Evolutionary conservation across 1,139 yeast genomes (phyloP).

Genomic region (Lodderomyces beijingensis): DNA sequence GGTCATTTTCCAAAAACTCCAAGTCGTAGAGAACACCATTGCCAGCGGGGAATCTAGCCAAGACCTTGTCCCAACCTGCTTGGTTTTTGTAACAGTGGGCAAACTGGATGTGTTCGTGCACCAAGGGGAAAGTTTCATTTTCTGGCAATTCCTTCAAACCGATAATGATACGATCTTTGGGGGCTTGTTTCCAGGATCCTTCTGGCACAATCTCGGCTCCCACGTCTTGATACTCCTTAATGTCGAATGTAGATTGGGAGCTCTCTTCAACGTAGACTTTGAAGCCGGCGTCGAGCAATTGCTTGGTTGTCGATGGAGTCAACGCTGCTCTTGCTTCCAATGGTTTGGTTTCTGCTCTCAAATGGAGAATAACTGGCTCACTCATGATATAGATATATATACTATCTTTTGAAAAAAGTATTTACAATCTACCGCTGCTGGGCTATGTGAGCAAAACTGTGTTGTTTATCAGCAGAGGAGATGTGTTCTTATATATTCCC

Average conservation of each 20-base stretch:
- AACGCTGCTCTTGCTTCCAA: conserved; percentile 96
- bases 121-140: conserved; percentile 80
- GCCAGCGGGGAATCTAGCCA: conserved; percentile 85
- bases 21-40: conserved; percentile 86
- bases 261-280: conserved; percentile 83
- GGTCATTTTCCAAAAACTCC: conserved; percentile 90
- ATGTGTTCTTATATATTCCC: no score
- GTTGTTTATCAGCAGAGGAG: no score
- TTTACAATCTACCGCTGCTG: no score
- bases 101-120: conserved; percentile 95
- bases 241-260: conserved; percentile 72
- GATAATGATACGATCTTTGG: conserved; percentile 79
- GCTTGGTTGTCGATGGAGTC: conserved; percentile 86
- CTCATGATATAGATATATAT: no score
- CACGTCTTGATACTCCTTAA: conserved; percentile 67
- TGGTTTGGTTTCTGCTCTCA: conserved; percentile 96
- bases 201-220: conserved; percentile 90
- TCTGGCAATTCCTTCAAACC: conserved; percentile 97
- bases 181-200: conserved; percentile 91
- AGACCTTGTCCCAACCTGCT: conserved; percentile 93
- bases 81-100: conserved; percentile 98
- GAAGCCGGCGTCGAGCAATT: conserved; percentile 83
- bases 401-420: no score
- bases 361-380: conserved; percentile 54
- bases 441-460: no score